Percentiles rank a stretch among this genome's conserved stretches.
Conservation (phyloP, 805 yeast species). For the Suhomyces faveliae region DNA sequence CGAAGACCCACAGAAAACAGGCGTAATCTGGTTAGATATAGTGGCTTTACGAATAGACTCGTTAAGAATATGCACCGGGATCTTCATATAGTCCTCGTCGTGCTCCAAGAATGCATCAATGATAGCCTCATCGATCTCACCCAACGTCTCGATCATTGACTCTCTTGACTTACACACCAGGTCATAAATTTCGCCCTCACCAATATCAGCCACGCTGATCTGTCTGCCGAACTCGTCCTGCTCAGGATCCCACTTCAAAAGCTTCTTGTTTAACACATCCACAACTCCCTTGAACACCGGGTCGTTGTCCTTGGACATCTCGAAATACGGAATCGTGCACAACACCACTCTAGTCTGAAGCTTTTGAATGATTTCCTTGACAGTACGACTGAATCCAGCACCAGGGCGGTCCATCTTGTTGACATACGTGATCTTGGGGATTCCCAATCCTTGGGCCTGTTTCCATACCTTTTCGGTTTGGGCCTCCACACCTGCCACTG, state of each 20-base stretch:
- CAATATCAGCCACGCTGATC: constrained; percentile 45
- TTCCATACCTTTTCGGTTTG: constrained; percentile 97
- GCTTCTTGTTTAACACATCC: constrained; percentile 67
- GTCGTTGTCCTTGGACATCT: constrained; percentile 26
- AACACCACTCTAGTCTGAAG: constrained; percentile 71
- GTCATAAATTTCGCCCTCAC: constrained; percentile 31
- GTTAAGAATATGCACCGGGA: constrained; percentile 55
- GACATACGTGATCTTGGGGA: constrained; percentile 78
- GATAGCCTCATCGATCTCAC: constrained; percentile 77
- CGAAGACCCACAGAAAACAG: constrained; percentile 91
- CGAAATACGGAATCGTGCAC: constrained; percentile 76
- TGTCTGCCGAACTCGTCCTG: constrained; percentile 48
- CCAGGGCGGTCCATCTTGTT: constrained; percentile 98
- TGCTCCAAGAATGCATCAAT: constrained; percentile 74
- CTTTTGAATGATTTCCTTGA: constrained; percentile 74
- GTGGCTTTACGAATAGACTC: constrained; percentile 66
- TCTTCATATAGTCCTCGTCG: constrained; percentile 64
- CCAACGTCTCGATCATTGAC: constrained; percentile 77
- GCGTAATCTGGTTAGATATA: constrained; percentile 55
- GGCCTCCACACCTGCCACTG: constrained; percentile 97
- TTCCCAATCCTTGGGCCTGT: constrained; percentile 63
- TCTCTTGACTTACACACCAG: constrained; percentile 61
- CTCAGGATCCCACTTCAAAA: constrained; percentile 50
- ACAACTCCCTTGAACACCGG: constrained; percentile 62
- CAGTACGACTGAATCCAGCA: constrained; percentile 90